phyloP scores from a whole-genome alignment of 768 basidiomycete genomes.

The Lanmaoa rubissima region DNA sequence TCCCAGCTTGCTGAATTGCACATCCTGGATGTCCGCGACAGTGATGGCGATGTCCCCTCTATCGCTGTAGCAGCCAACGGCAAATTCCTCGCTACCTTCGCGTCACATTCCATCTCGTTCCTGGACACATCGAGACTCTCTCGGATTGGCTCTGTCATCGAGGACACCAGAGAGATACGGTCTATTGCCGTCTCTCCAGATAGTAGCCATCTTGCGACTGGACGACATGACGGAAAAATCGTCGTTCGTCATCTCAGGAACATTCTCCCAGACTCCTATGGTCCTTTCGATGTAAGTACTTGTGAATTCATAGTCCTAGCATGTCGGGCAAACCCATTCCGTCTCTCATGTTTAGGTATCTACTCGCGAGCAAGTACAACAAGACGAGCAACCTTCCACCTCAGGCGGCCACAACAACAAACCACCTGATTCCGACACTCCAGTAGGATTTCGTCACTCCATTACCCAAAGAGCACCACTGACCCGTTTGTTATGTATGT shows the following conservation, averaged over 20 bases:
- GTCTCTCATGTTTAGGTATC: too few relatives aligned
- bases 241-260: not conserved
- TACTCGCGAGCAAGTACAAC: too few relatives aligned
- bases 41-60: not conserved
- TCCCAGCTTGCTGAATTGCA: not conserved
- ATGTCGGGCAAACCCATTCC: too few relatives aligned
- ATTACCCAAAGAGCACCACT: too few relatives aligned
- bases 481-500: too few relatives aligned
- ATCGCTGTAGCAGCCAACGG: not conserved
- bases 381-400: not conserved
- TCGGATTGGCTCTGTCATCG: not conserved
- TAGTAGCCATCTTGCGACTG: not conserved
- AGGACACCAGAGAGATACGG: not conserved
- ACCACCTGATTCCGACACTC: not conserved
- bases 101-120: not conserved
- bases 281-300: too few relatives aligned
- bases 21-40: not conserved
- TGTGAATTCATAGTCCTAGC: too few relatives aligned
- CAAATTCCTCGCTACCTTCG: not conserved
- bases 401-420: not conserved
- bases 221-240: not conserved
- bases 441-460: not conserved
- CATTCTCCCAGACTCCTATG: not conserved
- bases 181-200: not conserved
- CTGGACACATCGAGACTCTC: not conserved